Conservation (phyloP, 1,284 basidiomycete genomes). For the Ceratobasidium theobromae region DNA sequence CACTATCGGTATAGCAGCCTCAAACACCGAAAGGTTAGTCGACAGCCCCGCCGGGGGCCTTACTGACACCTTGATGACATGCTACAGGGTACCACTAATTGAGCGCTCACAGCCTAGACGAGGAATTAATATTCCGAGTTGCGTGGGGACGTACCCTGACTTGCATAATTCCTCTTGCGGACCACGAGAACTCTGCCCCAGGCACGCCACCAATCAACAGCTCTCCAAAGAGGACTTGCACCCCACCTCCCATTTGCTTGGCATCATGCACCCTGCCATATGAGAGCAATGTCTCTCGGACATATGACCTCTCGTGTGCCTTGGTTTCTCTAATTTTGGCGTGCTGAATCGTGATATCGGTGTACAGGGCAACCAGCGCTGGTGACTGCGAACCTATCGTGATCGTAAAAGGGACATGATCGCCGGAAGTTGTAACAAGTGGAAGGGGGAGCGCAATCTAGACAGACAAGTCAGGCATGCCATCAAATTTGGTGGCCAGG, state of each 20-base stretch:
- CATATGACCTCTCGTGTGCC: not conserved
- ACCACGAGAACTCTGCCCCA: not conserved
- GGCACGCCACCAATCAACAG: not conserved
- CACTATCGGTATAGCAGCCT: too few species aligned
- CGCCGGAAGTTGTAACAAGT: not conserved
- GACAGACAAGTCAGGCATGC: not conserved
- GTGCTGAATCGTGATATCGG: not conserved
- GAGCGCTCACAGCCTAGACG: not conserved
- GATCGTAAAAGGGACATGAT: not conserved
- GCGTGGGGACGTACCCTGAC: not conserved
- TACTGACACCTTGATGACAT: not conserved
- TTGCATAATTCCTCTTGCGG: not conserved
- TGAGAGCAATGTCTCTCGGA: conserved; percentile 1
- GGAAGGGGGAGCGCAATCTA: conserved; percentile 3
- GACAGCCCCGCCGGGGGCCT: not conserved
- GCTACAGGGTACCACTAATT: not conserved
- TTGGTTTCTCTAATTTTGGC: not conserved
- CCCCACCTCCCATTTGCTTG: not conserved
- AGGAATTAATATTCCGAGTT: not conserved
- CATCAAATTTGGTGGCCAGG: not conserved
- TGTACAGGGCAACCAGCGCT: conserved; percentile 6
- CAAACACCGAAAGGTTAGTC: not conserved
- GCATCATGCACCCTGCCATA: not conserved
- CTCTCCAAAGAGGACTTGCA: not conserved
- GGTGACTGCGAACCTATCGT: not conserved